These are phyloP conservation scores for Sporothrix protearum DNA, from an alignment of 2,329 filamentous ascomycete genomes.

Conservation along the genomic window DNA sequence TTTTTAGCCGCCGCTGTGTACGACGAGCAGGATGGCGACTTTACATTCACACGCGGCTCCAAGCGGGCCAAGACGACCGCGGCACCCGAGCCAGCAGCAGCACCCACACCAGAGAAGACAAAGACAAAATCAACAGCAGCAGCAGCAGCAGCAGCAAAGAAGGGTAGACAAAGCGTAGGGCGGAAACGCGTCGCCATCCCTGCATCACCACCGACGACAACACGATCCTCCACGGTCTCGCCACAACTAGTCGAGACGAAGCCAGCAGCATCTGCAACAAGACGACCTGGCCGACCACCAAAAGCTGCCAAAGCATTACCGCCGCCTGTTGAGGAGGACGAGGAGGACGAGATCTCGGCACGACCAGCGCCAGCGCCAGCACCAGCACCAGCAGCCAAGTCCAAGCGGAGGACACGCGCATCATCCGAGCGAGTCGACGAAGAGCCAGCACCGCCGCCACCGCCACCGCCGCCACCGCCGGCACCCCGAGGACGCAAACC, in stretches of 20 bases:
- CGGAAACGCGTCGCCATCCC: slow-evolving; percentile 33
- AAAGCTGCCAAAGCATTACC: slow-evolving; percentile 31
- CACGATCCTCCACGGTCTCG: neutral
- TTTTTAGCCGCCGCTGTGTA: slow-evolving; percentile 44
- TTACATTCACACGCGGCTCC: slow-evolving; percentile 66
- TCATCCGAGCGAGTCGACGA: slow-evolving; percentile 39
- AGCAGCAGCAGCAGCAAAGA: slow-evolving; percentile 37
- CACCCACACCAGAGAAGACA: neutral
- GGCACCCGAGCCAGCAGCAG: slow-evolving; percentile 34
- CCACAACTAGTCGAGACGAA: neutral
- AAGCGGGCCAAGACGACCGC: slow-evolving; percentile 59
- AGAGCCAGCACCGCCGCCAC: neutral
- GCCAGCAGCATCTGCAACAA: neutral
- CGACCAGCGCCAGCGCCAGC: slow-evolving; percentile 2
- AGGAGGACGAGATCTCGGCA: slow-evolving; percentile 8
- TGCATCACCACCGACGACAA: slow-evolving; percentile 25
- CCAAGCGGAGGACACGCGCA: slow-evolving; percentile 22
- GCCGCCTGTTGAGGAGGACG: slow-evolving; percentile 33
- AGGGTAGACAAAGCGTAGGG: slow-evolving; percentile 41
- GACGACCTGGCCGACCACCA: slow-evolving; percentile 21
- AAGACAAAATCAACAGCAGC: neutral
- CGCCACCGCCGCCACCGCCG: neutral
- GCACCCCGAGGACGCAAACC: slow-evolving; percentile 42
- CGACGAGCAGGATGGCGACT: slow-evolving; percentile 74
- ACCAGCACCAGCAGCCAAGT: slow-evolving; percentile 3